These are phyloP conservation scores for Ogataea angusta DNA, from an alignment of 805 yeast genomes.

Conservation along the genomic window DNA sequence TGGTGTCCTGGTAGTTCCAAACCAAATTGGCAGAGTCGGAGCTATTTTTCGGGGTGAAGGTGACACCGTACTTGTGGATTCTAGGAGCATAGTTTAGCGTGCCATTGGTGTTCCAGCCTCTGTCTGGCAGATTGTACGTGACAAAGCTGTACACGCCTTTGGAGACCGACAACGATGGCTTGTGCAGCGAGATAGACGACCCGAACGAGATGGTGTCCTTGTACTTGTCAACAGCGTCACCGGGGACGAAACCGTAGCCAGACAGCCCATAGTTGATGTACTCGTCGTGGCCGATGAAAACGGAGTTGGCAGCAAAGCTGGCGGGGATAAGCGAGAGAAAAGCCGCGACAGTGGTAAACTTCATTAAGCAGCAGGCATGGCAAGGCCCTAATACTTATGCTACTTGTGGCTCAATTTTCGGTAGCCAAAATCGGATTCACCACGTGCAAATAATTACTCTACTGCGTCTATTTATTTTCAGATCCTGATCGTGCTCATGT, in stretches of 20 bases:
- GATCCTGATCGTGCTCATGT: slow-evolving; percentile 46
- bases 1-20: slow-evolving; percentile 30
- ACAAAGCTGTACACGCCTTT: slow-evolving; percentile 27
- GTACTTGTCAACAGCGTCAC: slow-evolving; percentile 29
- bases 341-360: slow-evolving; percentile 1
- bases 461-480: slow-evolving; percentile 5
- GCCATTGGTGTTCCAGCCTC: slow-evolving; percentile 34
- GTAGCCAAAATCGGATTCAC: background rate
- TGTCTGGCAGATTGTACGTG: slow-evolving; percentile 32
- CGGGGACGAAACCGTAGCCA: slow-evolving; percentile 29
- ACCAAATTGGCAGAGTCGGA: slow-evolving; percentile 23
- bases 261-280: slow-evolving; percentile 28
- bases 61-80: slow-evolving; percentile 24
- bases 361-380: slow-evolving; percentile 1
- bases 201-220: slow-evolving; percentile 34
- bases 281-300: slow-evolving; percentile 22
- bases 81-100: slow-evolving; percentile 30
- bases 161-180: slow-evolving; percentile 21
- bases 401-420: background rate
- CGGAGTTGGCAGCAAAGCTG: slow-evolving; percentile 18
- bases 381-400: background rate
- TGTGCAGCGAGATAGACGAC: slow-evolving; percentile 28
- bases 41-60: slow-evolving; percentile 24
- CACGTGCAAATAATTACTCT: slow-evolving; percentile 5
- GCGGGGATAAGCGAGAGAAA: slow-evolving; percentile 9